These are phyloP conservation scores for Aspergillus jensenii DNA, from an alignment of 2,329 filamentous ascomycete species.

Conservation along the genomic window DNA sequence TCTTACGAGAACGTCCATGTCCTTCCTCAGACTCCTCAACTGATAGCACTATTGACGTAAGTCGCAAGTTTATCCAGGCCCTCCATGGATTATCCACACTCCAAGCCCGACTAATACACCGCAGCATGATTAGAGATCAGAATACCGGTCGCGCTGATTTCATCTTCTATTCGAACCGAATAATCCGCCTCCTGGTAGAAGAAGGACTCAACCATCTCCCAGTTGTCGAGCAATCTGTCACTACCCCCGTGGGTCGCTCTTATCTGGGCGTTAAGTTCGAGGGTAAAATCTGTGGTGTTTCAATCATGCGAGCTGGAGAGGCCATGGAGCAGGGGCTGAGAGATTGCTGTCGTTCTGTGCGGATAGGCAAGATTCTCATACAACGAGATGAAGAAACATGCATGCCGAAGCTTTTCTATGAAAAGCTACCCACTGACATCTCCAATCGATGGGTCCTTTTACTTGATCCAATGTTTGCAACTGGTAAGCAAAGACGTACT, in stretches of 20 bases:
- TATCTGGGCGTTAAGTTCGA: slow-evolving; percentile 94
- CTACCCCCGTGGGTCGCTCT: slow-evolving; percentile 81
- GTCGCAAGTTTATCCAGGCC: slow-evolving; percentile 38
- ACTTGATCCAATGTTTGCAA: slow-evolving; percentile 98
- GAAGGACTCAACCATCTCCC: slow-evolving; percentile 96
- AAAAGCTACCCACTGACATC: slow-evolving; percentile 95
- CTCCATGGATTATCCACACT: no score
- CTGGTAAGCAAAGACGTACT: slow-evolving; percentile 57
- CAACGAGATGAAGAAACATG: slow-evolving; percentile 95
- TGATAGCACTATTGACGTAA: slow-evolving; percentile 96
- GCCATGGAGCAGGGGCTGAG: slow-evolving; percentile 97
- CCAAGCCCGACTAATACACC: no score
- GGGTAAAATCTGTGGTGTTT: slow-evolving; percentile 97
- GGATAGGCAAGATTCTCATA: slow-evolving; percentile 98
- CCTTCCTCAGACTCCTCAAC: slow-evolving; percentile 87
- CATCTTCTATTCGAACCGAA: slow-evolving; percentile 98
- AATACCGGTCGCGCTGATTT: slow-evolving; percentile 91
- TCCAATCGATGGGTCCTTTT: slow-evolving; percentile 88
- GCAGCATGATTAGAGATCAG: slow-evolving; percentile 91
- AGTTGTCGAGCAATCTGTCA: slow-evolving; percentile 83
- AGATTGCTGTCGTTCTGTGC: slow-evolving; percentile 95
- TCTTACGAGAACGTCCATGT: slow-evolving; percentile 85
- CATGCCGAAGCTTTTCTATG: slow-evolving; percentile 91
- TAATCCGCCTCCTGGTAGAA: slow-evolving; percentile 93
- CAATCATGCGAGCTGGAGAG: slow-evolving; percentile 97